Evolutionary conservation across 176 grass and related monocot genomes (phyloP).

Genomic region (Tillandsia leiboldiana): DNA sequence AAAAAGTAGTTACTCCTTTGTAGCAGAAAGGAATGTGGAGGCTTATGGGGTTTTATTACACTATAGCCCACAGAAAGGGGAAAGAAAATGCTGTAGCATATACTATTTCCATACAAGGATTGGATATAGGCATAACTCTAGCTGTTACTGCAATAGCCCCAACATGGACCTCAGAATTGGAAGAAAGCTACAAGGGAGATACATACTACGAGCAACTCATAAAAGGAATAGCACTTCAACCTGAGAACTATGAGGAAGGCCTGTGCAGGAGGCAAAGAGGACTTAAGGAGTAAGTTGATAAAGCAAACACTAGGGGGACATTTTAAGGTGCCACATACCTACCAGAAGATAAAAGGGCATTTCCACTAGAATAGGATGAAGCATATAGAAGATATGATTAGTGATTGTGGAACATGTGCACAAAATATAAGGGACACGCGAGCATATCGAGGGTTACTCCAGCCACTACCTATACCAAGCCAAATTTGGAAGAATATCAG

Average conservation of each 20-base stretch:
- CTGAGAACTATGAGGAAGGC: background rate
- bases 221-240: too few relatives aligned
- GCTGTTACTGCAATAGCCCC: too few relatives aligned
- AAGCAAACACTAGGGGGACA: background rate
- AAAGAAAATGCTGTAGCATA: too few relatives aligned
- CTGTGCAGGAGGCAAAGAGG: background rate
- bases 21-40: too few relatives aligned
- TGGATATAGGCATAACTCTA: too few relatives aligned
- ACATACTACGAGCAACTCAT: too few relatives aligned
- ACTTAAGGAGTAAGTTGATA: background rate
- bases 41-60: too few relatives aligned
- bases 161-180: too few relatives aligned
- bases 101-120: too few relatives aligned
- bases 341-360: background rate
- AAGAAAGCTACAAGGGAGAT: too few relatives aligned
- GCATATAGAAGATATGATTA: background rate
- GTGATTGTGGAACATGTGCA: background rate
- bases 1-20: too few relatives aligned
- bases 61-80: too few relatives aligned
- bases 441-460: background rate
- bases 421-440: background rate
- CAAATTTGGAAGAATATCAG: background rate
- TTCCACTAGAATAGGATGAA: background rate
- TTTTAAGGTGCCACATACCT: background rate
- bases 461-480: background rate